These are phyloP conservation scores for Chlorella vulgaris DNA, from an alignment of 139 green algal genomes.

Conservation along the genomic window DNA sequence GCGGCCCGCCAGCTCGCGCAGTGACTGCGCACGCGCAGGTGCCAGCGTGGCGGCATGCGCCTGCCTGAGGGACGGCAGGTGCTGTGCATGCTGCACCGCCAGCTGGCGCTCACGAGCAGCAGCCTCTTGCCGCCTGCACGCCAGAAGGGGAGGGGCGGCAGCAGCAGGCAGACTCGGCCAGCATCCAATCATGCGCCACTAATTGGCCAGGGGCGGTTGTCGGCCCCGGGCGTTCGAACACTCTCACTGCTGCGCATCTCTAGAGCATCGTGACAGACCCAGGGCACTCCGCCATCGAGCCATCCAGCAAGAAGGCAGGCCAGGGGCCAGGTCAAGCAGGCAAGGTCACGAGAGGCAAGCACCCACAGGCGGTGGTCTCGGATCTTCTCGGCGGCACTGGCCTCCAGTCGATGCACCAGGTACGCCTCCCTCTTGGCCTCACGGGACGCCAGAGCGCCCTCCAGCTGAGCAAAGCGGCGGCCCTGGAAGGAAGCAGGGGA, in stretches of 20 bases:
- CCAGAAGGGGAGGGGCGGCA: background rate
- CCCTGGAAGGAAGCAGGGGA: background rate
- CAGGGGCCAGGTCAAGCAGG: too few relatives aligned
- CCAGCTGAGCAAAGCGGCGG: constrained; percentile 28
- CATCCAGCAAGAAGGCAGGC: too few relatives aligned
- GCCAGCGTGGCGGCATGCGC: background rate
- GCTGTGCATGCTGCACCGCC: constrained; percentile 20
- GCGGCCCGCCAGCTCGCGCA: constrained; percentile 2
- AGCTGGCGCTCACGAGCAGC: background rate
- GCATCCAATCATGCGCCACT: background rate
- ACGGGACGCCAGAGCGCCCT: constrained; percentile 9
- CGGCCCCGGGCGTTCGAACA: too few relatives aligned
- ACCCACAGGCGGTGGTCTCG: constrained; percentile 4
- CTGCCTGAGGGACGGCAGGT: constrained; percentile 14
- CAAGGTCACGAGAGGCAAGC: background rate
- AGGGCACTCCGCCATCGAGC: too few relatives aligned
- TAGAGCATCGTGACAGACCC: too few relatives aligned
- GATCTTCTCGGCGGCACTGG: constrained; percentile 23
- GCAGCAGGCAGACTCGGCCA: background rate
- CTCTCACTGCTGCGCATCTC: too few relatives aligned
- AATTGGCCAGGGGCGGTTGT: too few relatives aligned
- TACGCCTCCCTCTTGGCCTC: constrained; percentile 29
- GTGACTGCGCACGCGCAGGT: background rate
- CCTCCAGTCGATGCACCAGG: constrained; percentile 25
- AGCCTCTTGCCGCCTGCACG: background rate